Evolutionary conservation across 352 stramenopile genomes (phyloP), one percentile per base, ranked within the genome.

Genomic region (Saprolegnia parasitica): DNA sequence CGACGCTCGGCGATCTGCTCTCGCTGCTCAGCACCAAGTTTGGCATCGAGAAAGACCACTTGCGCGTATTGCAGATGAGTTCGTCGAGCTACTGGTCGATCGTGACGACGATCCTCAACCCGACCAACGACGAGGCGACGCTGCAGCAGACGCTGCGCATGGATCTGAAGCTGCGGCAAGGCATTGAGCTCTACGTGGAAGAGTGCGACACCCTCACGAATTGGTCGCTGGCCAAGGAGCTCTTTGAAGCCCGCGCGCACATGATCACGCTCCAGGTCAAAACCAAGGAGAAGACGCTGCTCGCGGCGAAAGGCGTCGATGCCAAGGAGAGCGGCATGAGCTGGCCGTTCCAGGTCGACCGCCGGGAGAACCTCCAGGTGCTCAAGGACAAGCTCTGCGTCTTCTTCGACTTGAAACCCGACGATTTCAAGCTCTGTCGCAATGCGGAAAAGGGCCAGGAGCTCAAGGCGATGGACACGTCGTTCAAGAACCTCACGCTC

Each of bases 191-290:
- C 50, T 91, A 81, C 71, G 88, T 90, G 26, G 86, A 94, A 71
- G 81, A 86, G 35, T 81, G 76, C 55, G 71, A 90, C 72, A 78
- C 86, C 47, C 71, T 91, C 8, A 49, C 62, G 15, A 68, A 74
- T 18, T 67, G 76, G 37, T 92, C 84, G 3, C 74, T 75, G 5
- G 86, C 86, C 13, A 80, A 87, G 58, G 73, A 74, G 21, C 80
- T 82, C 56, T 94, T 92, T 61, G 86, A 91, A 57, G 81, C 81
- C 15, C 82, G 91, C 61, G 80, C 84, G 15, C 91, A 94, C 62
- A 82, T 87, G 75, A 92, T 94, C 56, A 79, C 75, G 4, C 71
- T 94, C n/a, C 90, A 87, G 42, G 80, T 89, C 47, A 89, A 87
- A 56, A 88, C 37, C 15, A 55, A 56, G n/a, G 58, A 67, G 13